Conservation (phyloP, 1,284 basidiomycete species). For the Apiotrichum akiyoshidainum region DNA sequence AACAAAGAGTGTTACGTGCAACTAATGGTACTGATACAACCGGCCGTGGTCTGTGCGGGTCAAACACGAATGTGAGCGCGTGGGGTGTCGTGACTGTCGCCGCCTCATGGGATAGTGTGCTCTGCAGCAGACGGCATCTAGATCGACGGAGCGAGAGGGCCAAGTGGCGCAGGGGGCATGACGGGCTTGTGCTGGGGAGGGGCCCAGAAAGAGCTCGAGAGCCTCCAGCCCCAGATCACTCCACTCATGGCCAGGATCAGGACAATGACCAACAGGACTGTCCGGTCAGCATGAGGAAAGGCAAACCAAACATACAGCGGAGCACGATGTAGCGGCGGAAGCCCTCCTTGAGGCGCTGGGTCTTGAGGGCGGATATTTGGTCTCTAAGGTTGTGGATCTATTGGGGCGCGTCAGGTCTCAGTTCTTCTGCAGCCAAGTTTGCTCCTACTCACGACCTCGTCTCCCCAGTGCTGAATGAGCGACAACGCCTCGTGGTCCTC, state of each 20-base stretch:
- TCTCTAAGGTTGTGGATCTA: constrained; percentile 28
- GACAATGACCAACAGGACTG: too few relatives aligned
- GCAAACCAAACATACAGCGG: not conserved
- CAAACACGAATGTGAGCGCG: not conserved
- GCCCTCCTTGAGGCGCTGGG: constrained; percentile 15
- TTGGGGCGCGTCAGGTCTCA: not conserved
- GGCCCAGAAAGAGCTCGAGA: not conserved
- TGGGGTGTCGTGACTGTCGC: too few relatives aligned
- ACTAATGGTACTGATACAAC: not conserved
- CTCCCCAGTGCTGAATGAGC: constrained; percentile 38
- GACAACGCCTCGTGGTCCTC: constrained; percentile 24
- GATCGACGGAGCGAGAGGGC: too few relatives aligned
- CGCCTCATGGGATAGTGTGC: too few relatives aligned
- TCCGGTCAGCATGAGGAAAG: not conserved
- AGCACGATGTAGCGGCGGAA: constrained; percentile 10
- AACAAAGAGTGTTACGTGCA: too few relatives aligned
- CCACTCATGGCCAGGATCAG: too few relatives aligned
- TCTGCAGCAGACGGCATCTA: too few relatives aligned
- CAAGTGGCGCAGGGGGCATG: too few relatives aligned
- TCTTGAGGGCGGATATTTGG: constrained; percentile 26
- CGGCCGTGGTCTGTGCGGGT: not conserved
- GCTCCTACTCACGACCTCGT: constrained; percentile 34
- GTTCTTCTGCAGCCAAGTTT: not conserved
- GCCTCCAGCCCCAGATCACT: not conserved
- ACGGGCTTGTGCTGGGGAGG: too few relatives aligned